Evolutionary conservation across 257 asterid species (phyloP), one percentile per base, ranked within the genome.

Genomic region (Fraxinus pennsylvanica): DNA sequence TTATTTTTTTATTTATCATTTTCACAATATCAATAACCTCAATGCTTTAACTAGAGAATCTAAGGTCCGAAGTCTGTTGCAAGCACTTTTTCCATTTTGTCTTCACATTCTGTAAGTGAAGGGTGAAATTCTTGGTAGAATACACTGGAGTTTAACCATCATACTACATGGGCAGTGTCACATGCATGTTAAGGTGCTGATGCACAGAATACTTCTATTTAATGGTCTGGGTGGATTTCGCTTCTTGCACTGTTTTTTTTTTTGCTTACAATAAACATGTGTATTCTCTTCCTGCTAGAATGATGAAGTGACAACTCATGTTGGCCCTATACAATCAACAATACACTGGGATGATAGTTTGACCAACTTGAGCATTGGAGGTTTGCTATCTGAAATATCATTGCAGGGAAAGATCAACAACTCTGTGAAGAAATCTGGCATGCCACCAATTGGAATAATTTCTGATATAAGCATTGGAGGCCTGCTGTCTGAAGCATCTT

Each of bases 331-430:
- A 70, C 80, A 30, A 30, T 67, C 86, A 29, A 72, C 63, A n/a
- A 57, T 77, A 50, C 86, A 86, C 54, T 93, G 97, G 99, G 92
- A 88, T 88, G 96, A 92, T 81, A 79, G 74, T 87, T 83, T 89
- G 84, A 94, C 97, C 72, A 84, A 84, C 84, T 87, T 94, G 88
- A 92, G 97, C 90, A 91, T 91, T 78, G 96, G 98, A 76, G 96
- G 93, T 76, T 84, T 92, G 82, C 90, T 92, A 39, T 88, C 96
- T 76, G 97, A 90, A 84, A 88, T 87, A 86, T 92, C 97, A 27
- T 71, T 90, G 90, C 92, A 81, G 88, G 86, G 91, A 19, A 89
- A 83, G 81, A 82, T 83, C 77, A 86, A 68, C 77, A 78, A 79
- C 75, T 80, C 94, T 45, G 87, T 70, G 72, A 87, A 65, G 85